Evolutionary conservation across 2,329 filamentous ascomycete genomes (phyloP), one percentile per base, ranked within the genome.

Genomic region (Penicillium sumatraense): DNA sequence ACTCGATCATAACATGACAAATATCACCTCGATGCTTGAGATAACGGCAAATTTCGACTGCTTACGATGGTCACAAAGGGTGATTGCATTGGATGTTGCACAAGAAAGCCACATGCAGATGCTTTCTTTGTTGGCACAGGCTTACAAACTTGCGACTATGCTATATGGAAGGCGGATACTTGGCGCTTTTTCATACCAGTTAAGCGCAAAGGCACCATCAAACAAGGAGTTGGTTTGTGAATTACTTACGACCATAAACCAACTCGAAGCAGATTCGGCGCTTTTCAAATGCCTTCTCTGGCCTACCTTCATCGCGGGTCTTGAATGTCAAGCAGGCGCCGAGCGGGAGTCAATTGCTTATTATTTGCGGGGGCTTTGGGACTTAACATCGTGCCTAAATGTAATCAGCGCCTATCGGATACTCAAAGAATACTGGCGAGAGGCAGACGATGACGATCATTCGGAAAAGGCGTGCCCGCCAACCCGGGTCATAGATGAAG

Each of bases 201-300:
- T n/a, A n/a, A n/a, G n/a, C n/a, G 14, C 3, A 4, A n/a, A n/a
- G 7, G 8, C 21, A 16, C 20, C 14, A 16, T 5, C 3, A 14
- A 8, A 16, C n/a, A 16, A 42, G 21, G 11, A 24, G 3, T 14
- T 42, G 3, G 14, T 26, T n/a, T 42, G 21, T 6, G 4, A 26
- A 26, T 42, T 16, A 9, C 21, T 42, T 13, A 13, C 13, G 11
- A 38, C 44, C 5, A 51, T 65, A n/a, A 27, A 52, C 2, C 8
- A 27, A 4, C 29, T 64, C 10, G 45, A 52, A 21, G 5, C 41
- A 6, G 51, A 58, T 2, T 23, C 35, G 4, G 44, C 48, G 1
- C 18, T 65, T 2, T 60, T 67, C n/a, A 67, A 67, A 16, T 67
- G 64, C 45, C 35, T 64, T 2, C 49, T 67, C 2, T 67, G 64